Evolutionary conservation across 352 stramenopile species (phyloP).

Genomic region (Globisporangium mamillatum): DNA sequence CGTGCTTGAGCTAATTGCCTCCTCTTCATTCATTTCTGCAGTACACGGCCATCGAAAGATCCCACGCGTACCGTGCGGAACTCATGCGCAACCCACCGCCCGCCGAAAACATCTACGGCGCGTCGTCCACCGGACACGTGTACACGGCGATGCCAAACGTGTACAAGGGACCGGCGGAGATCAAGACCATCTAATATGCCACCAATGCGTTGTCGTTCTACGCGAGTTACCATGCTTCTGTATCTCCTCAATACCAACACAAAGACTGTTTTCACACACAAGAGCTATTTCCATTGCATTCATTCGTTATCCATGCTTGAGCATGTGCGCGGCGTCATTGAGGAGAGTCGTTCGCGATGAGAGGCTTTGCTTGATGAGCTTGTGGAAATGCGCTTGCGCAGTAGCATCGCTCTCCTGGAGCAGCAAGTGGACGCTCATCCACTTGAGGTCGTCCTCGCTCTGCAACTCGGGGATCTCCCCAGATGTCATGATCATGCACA

Average conservation of each 20-base stretch:
- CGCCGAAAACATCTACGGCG: slow-evolving; percentile 72
- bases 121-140: slow-evolving; percentile 38
- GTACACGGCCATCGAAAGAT: slow-evolving; percentile 76
- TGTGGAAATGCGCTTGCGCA: neutral
- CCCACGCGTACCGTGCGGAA: slow-evolving; percentile 74
- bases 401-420: neutral
- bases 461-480: neutral
- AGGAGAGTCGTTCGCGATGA: neutral
- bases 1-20: neutral
- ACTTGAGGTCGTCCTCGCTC: neutral
- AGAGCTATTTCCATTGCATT: neutral
- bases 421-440: neutral
- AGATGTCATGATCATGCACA: neutral
- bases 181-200: slow-evolving; percentile 69
- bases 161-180: slow-evolving; percentile 51
- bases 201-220: neutral
- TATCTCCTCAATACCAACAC: neutral
- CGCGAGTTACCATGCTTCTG: neutral
- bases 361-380: neutral
- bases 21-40: slow-evolving; percentile 10
- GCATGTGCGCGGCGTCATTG: neutral
- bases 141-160: slow-evolving; percentile 64
- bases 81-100: slow-evolving; percentile 81
- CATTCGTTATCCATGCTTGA: neutral
- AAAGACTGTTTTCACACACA: neutral